Evolutionary conservation across 768 basidiomycete genomes (phyloP).

Genomic region (Rhodotorula graminis): DNA sequence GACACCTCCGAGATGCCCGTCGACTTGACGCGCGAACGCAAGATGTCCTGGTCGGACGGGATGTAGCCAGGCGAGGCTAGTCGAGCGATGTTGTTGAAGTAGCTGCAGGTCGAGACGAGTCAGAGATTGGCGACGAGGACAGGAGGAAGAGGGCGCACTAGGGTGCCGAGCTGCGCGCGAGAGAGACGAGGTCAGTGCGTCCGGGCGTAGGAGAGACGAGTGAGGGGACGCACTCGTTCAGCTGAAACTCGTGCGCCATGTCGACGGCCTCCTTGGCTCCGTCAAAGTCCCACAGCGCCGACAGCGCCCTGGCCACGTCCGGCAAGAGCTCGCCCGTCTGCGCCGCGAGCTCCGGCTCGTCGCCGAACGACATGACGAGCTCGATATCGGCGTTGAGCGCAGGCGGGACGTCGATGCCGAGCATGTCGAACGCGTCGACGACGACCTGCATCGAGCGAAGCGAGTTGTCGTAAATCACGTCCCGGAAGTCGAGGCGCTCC

Average conservation of each 20-base stretch:
- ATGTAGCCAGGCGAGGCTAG: constrained; percentile 70
- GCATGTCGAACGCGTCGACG: constrained; percentile 80
- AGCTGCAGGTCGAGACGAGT: constrained; percentile 49
- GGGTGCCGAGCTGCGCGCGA: constrained; percentile 57
- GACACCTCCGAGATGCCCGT: constrained; percentile 95
- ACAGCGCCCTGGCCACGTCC: constrained; percentile 53
- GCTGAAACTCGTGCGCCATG: constrained; percentile 84
- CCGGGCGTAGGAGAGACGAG: neutral
- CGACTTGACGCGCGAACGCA: constrained; percentile 88
- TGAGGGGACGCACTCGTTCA: neutral
- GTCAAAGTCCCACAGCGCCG: constrained; percentile 68
- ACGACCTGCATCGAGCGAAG: constrained; percentile 93
- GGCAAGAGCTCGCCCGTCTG: constrained; percentile 65
- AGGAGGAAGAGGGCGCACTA: constrained; percentile 51
- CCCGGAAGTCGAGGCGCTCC: constrained; percentile 85
- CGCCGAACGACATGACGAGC: constrained; percentile 68
- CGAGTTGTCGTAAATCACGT: constrained; percentile 88
- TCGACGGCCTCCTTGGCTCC: constrained; percentile 78
- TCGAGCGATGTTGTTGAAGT: constrained; percentile 81
- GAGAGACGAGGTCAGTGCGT: neutral
- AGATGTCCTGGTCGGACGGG: constrained; percentile 85
- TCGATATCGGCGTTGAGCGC: constrained; percentile 64
- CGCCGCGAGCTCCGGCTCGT: constrained; percentile 69
- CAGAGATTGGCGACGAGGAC: too few species aligned
- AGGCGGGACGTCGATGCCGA: constrained; percentile 67